Percentiles rank a stretch among this genome's conserved stretches.
Evolutionary conservation across 345 rosid genomes (phyloP).

Genomic region (Eucalyptus guilfoylei): DNA sequence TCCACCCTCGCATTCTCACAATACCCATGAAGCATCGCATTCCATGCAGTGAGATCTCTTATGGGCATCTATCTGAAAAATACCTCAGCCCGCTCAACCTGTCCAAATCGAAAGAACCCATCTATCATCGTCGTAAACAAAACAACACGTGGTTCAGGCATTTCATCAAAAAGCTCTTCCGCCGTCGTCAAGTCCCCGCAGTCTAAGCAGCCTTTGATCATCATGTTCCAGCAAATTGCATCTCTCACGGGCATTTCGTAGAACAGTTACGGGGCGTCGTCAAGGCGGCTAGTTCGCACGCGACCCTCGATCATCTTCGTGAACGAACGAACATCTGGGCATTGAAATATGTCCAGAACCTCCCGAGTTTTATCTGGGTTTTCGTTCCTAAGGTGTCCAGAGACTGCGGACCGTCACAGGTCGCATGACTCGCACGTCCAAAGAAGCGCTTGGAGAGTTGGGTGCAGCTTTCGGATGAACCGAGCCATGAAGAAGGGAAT

Average conservation of each 20-base stretch:
- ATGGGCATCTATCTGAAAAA: too few relatives aligned
- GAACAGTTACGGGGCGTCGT: slow-evolving; percentile 41
- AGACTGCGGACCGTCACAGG: background rate
- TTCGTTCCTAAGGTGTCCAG: slow-evolving; percentile 19
- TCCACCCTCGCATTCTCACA: too few relatives aligned
- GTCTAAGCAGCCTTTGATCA: slow-evolving; percentile 52
- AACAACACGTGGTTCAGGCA: slow-evolving; percentile 20
- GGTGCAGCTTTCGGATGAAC: background rate
- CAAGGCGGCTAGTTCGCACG: slow-evolving; percentile 13
- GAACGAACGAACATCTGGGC: slow-evolving; percentile 28
- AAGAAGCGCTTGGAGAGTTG: background rate
- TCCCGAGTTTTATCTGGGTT: slow-evolving; percentile 32
- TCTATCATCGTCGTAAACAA: accelerated
- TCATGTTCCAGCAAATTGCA: slow-evolving; percentile 51
- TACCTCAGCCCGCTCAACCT: too few relatives aligned
- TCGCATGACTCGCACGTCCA: background rate
- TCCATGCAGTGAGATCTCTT: accelerated
- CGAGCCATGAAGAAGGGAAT: background rate
- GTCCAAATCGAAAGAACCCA: too few relatives aligned
- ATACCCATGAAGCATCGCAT: too few relatives aligned
- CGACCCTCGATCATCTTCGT: slow-evolving; percentile 48
- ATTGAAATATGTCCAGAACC: slow-evolving; percentile 19
- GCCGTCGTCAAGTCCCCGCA: slow-evolving; percentile 41
- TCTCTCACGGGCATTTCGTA: slow-evolving; percentile 40
- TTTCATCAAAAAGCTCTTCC: slow-evolving; percentile 42